Evolutionary conservation across 2,329 filamentous ascomycete genomes (phyloP).

Genomic region (Curvularia hawaiiensis): DNA sequence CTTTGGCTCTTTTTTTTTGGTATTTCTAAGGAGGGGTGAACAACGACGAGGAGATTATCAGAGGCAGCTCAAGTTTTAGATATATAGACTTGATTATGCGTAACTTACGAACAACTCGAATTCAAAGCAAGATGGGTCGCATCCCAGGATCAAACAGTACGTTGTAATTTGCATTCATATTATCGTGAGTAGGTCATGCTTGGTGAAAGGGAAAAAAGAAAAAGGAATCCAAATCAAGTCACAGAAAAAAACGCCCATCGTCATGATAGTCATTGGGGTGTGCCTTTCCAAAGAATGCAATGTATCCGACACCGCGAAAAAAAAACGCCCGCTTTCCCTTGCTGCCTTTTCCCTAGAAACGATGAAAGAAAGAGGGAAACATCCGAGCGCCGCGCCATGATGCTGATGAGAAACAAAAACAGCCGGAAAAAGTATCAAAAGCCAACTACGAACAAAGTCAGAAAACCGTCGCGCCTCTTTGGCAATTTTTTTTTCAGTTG

Average conservation of each 20-base stretch:
- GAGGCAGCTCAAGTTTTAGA: no score
- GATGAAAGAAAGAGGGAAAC: background rate
- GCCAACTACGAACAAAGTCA: background rate
- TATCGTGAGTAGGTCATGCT: constrained; percentile 4
- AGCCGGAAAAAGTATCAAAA: background rate
- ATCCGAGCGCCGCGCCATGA: constrained; percentile 26
- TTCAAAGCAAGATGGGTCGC: background rate
- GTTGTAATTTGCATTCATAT: constrained; percentile 4
- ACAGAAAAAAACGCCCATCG: constrained; percentile 2
- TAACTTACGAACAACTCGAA: background rate
- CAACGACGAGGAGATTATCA: no score
- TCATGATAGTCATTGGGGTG: background rate
- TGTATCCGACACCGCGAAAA: background rate
- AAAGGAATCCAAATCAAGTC: background rate
- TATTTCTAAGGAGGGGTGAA: no score
- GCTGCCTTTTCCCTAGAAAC: background rate
- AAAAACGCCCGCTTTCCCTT: constrained; percentile 1
- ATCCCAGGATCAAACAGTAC: background rate
- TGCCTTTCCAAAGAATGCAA: constrained; percentile 18
- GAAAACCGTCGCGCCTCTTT: background rate
- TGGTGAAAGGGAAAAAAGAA: background rate
- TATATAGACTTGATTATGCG: background rate
- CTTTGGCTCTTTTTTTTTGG: background rate
- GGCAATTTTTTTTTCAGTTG: constrained; percentile 26
- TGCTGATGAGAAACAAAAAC: constrained; percentile 12